Percentiles rank a stretch among this genome's conserved stretches.
These are phyloP conservation scores for Bipolaris zeicola DNA, from an alignment of 2,329 filamentous ascomycete species.

Conservation along the genomic window DNA sequence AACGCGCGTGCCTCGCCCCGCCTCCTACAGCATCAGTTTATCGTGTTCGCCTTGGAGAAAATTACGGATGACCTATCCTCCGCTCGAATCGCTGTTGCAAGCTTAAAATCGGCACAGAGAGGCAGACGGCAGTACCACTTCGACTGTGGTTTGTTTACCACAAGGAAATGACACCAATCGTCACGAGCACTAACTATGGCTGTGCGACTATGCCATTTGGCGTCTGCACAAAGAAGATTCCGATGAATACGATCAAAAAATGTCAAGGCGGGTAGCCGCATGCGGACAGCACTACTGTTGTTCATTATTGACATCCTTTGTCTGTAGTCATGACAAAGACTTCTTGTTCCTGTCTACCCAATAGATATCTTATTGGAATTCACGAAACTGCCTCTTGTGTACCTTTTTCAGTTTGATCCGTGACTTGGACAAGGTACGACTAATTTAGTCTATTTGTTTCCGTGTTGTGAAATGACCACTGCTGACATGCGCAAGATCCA, in stretches of 20 bases:
- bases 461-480: background rate
- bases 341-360: background rate
- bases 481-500: constrained; percentile 4
- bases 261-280: constrained; percentile 16
- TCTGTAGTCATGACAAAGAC: constrained; percentile 28
- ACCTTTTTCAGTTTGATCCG: background rate
- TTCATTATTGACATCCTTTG: constrained; percentile 29
- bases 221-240: constrained; percentile 25
- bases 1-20: background rate
- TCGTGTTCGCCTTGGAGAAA: background rate
- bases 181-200: background rate
- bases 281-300: constrained; percentile 24
- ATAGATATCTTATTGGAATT: constrained; percentile 7
- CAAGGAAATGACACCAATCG: constrained; percentile 10
- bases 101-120: background rate
- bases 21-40: background rate
- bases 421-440: background rate
- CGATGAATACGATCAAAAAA: constrained; percentile 12
- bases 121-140: background rate
- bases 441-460: constrained; percentile 14
- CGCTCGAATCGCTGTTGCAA: background rate
- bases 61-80: background rate
- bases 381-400: background rate
- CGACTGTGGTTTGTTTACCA: background rate
- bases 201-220: background rate